These are phyloP conservation scores for Neospermospora avenae DNA, from an alignment of 2,329 filamentous ascomycete genomes.

Conservation along the genomic window DNA sequence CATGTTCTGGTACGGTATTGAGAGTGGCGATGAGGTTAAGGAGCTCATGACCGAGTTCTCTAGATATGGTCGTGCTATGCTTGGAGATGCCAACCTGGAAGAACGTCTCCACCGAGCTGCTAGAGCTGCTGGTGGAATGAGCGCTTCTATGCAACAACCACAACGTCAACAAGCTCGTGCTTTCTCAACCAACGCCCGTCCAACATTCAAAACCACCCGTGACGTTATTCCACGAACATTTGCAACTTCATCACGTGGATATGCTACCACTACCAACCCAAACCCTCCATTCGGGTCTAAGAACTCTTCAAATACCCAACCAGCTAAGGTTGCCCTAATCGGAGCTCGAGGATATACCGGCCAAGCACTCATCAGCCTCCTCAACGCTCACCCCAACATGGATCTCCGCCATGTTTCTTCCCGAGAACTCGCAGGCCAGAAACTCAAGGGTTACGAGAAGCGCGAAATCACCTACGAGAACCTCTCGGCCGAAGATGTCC, in stretches of 20 bases:
- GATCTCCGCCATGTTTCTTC: conserved; percentile 91
- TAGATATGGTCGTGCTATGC: conserved; percentile 77
- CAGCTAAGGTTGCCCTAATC: conserved; percentile 80
- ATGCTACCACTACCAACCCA: conserved; percentile 70
- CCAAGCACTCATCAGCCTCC: conserved; percentile 80
- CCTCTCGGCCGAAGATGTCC: conserved; percentile 80
- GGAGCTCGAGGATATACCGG: conserved; percentile 93
- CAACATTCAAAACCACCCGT: conserved; percentile 25
- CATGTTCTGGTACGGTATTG: conserved; percentile 87
- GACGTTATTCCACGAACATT: conserved; percentile 10
- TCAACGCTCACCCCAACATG: conserved; percentile 86
- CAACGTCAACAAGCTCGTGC: conserved; percentile 59
- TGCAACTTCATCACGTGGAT: conserved; percentile 42
- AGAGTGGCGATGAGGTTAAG: conserved; percentile 76
- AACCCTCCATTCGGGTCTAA: conserved; percentile 88
- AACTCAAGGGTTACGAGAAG: conserved; percentile 87
- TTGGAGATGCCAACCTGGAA: conserved; percentile 85
- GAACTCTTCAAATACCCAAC: conserved; percentile 77
- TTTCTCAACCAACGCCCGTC: conserved; percentile 60
- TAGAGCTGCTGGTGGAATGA: conserved; percentile 61
- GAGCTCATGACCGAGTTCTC: conserved; percentile 83
- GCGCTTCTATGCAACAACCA: conserved; percentile 45
- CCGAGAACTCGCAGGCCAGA: conserved; percentile 82
- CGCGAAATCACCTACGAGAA: conserved; percentile 91
- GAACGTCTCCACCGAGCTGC: conserved; percentile 78